A percentile compares a stretch with the other conserved stretches of the same genome.
Evolutionary conservation across 768 basidiomycete genomes (phyloP).

Genomic region (Neoboletus brunneissimus): DNA sequence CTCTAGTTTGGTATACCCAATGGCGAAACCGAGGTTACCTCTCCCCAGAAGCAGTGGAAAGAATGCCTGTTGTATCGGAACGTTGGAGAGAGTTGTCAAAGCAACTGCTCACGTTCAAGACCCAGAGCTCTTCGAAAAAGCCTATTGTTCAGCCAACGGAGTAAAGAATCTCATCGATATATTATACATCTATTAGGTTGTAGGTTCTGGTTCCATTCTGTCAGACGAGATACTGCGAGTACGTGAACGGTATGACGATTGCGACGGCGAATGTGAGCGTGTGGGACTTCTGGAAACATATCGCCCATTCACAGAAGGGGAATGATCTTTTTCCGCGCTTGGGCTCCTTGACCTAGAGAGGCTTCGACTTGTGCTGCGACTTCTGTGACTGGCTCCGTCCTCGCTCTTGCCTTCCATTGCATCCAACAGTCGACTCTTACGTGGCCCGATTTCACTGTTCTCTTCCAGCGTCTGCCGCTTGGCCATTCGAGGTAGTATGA

Average conservation of each 20-base stretch:
- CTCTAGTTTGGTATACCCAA: constrained; percentile 73
- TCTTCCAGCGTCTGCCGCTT: constrained; percentile 90
- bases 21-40: constrained; percentile 75
- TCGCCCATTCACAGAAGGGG: constrained; percentile 48
- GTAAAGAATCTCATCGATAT: constrained; percentile 16
- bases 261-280: constrained; percentile 38
- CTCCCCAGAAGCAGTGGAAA: constrained; percentile 53
- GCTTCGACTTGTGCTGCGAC: constrained; percentile 35
- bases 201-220: constrained; percentile 44
- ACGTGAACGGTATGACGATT: constrained; percentile 49
- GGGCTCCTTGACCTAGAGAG: constrained; percentile 26
- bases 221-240: constrained; percentile 59
- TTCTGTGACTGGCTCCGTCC: constrained; percentile 40
- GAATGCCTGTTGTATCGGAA: constrained; percentile 63
- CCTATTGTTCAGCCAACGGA: constrained; percentile 16
- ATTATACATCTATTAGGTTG: constrained; percentile 10
- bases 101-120: constrained; percentile 55
- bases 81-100: constrained; percentile 66
- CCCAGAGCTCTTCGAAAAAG: constrained; percentile 32
- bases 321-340: constrained; percentile 24
- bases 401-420: constrained; percentile 79
- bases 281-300: constrained; percentile 69
- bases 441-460: constrained; percentile 80
- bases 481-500: constrained; percentile 86
- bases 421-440: constrained; percentile 83